A percentile compares a stretch with the other conserved stretches of the same genome.
phyloP scores from a whole-genome alignment of 1,284 basidiomycete genomes.

The Ceratobasidium sp. region DNA sequence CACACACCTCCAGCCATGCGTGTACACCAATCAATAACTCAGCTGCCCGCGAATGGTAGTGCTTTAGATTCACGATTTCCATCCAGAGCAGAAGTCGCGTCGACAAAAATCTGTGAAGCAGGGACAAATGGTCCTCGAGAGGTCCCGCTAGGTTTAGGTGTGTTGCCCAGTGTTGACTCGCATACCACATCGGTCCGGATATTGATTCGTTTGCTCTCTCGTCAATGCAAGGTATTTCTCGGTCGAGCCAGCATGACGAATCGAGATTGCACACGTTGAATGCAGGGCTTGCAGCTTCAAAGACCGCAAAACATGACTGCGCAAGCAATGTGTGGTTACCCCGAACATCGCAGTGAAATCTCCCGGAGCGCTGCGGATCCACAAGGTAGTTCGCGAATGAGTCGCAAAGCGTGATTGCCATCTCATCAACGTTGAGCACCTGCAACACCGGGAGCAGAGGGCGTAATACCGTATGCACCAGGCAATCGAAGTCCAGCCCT shows the following conservation, averaged over 20 bases:
- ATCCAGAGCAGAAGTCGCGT: slow-evolving; percentile 16
- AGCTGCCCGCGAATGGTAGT: background rate
- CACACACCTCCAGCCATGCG: slow-evolving; percentile 6
- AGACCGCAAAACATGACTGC: background rate
- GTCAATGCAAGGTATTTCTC: background rate
- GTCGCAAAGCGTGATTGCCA: background rate
- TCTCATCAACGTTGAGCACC: background rate
- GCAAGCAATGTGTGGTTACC: background rate
- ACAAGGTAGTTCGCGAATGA: slow-evolving; percentile 5
- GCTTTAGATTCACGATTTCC: slow-evolving; percentile 25
- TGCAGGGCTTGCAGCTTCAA: background rate
- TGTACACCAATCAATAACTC: background rate
- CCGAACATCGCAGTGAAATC: background rate
- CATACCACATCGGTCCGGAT: background rate
- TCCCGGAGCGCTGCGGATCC: background rate
- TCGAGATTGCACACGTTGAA: slow-evolving; percentile 37
- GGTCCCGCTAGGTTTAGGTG: background rate
- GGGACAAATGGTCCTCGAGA: background rate
- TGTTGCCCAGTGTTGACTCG: slow-evolving; percentile 4
- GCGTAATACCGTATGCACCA: background rate
- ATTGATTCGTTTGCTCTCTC: background rate
- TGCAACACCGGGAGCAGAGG: slow-evolving; percentile 13
- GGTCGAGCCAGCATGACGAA: background rate
- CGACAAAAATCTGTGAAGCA: background rate
- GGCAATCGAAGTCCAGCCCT: background rate